A percentile compares a stretch with the other conserved stretches of the same genome.
Conservation (phyloP, 1,284 basidiomycete genomes). For the Abortiporus biennis region DNA sequence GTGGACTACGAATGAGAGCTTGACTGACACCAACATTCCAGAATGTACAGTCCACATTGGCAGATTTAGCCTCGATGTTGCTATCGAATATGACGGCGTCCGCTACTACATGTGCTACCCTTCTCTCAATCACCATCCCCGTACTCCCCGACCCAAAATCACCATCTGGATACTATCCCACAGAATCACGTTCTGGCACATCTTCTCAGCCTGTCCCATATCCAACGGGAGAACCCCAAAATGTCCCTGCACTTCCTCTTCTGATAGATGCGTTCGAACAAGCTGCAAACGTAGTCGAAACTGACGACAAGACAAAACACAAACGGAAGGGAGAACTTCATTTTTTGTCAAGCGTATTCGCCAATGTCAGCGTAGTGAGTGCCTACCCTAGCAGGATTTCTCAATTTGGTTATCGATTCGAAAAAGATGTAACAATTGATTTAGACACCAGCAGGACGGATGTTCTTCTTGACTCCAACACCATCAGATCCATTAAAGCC, state of each 20-base stretch:
- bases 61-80: slow-evolving; percentile 95
- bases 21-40: slow-evolving; percentile 24
- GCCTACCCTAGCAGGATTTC: too few species aligned
- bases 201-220: slow-evolving; percentile 60
- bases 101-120: slow-evolving; percentile 57
- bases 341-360: slow-evolving; percentile 89
- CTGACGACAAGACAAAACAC: slow-evolving; percentile 37
- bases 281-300: slow-evolving; percentile 51
- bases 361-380: slow-evolving; percentile 78
- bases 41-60: slow-evolving; percentile 87
- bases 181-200: slow-evolving; percentile 69
- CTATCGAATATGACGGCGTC: slow-evolving; percentile 91
- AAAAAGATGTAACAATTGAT: not conserved
- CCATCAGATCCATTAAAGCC: slow-evolving; percentile 35
- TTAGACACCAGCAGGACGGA: slow-evolving; percentile 62
- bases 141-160: slow-evolving; percentile 47
- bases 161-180: slow-evolving; percentile 53
- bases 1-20: not conserved
- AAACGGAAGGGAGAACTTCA: slow-evolving; percentile 73
- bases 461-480: slow-evolving; percentile 65
- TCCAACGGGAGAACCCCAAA: slow-evolving; percentile 47
- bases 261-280: slow-evolving; percentile 84
- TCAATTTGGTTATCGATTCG: not conserved
- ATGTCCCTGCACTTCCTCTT: slow-evolving; percentile 65
- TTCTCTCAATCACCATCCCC: slow-evolving; percentile 66